Evolutionary conservation across 352 stramenopile species (phyloP).

Genomic region (Proteromonas lacertae): DNA sequence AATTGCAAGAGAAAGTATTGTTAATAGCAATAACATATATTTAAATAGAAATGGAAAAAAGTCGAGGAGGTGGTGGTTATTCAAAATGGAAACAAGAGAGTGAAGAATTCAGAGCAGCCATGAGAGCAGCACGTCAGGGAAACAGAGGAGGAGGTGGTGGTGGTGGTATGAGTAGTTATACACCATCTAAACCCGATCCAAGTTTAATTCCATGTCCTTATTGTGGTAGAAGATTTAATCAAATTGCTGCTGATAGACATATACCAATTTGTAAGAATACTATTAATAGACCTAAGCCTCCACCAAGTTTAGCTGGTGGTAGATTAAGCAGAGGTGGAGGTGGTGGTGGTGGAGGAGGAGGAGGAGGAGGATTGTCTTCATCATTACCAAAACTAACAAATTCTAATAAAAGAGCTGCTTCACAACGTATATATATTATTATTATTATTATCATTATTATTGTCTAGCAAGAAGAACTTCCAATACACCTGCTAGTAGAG

Average conservation of each 20-base stretch:
- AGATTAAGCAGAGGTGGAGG: not conserved
- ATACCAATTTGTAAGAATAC: slow-evolving; percentile 53
- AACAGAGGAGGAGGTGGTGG: slow-evolving; percentile 23
- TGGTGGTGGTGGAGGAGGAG: too few relatives aligned
- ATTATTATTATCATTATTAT: too few relatives aligned
- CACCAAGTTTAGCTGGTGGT: slow-evolving; percentile 7
- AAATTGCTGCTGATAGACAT: slow-evolving; percentile 46
- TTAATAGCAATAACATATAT: slow-evolving; percentile 4
- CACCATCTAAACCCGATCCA: slow-evolving; percentile 24
- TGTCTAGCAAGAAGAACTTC: too few relatives aligned
- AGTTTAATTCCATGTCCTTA: slow-evolving; percentile 51
- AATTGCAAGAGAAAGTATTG: not conserved
- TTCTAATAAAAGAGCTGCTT: too few relatives aligned
- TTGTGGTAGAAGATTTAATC: slow-evolving; percentile 50
- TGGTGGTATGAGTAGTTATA: slow-evolving; percentile 15
- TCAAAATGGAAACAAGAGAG: slow-evolving; percentile 43
- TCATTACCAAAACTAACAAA: too few relatives aligned
- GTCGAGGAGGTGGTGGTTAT: slow-evolving; percentile 16
- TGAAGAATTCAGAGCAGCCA: slow-evolving; percentile 34
- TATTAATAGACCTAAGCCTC: slow-evolving; percentile 9
- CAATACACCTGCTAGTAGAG: too few relatives aligned
- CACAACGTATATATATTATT: too few relatives aligned
- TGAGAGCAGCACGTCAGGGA: slow-evolving; percentile 31
- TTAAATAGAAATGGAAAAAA: slow-evolving; percentile 2
- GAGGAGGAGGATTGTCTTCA: too few relatives aligned